Conservation (phyloP, 441 rosid species). For the Bocquillonia castaneifolia region DNA sequence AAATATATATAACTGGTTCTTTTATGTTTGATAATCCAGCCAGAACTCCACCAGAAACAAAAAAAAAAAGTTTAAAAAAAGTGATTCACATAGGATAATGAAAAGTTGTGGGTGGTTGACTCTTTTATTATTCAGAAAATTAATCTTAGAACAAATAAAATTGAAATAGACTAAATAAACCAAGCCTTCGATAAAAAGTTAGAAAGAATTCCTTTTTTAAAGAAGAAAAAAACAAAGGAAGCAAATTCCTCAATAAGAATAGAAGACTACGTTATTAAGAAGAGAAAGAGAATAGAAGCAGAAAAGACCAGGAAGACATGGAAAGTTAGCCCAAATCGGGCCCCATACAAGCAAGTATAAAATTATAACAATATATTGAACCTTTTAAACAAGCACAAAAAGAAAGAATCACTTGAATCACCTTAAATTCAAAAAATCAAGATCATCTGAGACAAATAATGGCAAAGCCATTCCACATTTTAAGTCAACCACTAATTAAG, state of each 20-base stretch:
- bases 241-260: background rate
- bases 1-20: conserved; percentile 20
- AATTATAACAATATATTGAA: background rate
- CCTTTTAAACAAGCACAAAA: background rate
- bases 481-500: background rate
- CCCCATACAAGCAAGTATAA: background rate
- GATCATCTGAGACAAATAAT: background rate
- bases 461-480: background rate
- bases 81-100: background rate
- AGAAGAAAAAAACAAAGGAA: background rate
- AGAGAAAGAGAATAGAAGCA: background rate
- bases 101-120: background rate
- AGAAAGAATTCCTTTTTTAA: background rate
- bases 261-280: background rate
- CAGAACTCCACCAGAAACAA: background rate
- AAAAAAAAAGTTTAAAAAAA: too few species aligned
- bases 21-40: conserved; percentile 5
- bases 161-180: background rate
- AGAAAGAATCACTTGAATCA: background rate
- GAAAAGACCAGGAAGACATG: background rate
- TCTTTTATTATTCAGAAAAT: background rate
- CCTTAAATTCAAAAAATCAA: background rate
- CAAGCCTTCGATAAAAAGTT: background rate
- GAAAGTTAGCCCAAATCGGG: background rate
- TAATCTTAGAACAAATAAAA: background rate